Percentiles rank a stretch among this genome's conserved stretches.
Conservation (phyloP, 139 green algal genomes). For the Coccomyxa sp. region DNA sequence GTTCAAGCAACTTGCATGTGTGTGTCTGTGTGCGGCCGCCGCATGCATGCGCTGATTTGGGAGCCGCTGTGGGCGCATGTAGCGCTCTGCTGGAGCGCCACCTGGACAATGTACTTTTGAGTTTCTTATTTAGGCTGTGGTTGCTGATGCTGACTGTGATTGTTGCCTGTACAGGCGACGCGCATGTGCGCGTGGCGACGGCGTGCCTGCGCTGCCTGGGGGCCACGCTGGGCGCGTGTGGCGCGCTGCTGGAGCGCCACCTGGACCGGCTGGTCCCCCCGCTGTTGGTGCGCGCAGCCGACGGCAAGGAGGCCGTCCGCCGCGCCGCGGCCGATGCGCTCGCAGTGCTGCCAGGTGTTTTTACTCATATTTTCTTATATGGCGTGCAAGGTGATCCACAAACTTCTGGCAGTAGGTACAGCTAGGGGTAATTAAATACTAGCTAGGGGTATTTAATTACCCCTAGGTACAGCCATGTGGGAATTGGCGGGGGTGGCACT, state of each 20-base stretch:
- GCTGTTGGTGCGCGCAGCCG: constrained; percentile 48
- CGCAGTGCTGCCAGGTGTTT: constrained; percentile 6
- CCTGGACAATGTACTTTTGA: constrained; percentile 34
- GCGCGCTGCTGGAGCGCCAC: constrained; percentile 28
- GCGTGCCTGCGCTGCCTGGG: constrained; percentile 30
- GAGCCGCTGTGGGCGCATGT: constrained; percentile 17
- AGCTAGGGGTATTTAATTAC: background rate
- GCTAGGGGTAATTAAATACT: too few relatives aligned
- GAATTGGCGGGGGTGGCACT: background rate
- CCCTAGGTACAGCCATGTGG: background rate
- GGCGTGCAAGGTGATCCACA: too few relatives aligned
- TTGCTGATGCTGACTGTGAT: background rate
- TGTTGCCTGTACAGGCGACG: constrained; percentile 12
- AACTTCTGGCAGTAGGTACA: too few relatives aligned
- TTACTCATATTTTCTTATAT: background rate
- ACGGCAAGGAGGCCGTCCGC: constrained; percentile 32
- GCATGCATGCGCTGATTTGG: constrained; percentile 10
- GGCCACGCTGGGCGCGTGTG: constrained; percentile 17
- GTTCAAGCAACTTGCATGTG: background rate
- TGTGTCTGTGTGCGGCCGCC: background rate
- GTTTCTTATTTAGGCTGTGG: background rate
- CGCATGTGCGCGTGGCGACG: constrained; percentile 49
- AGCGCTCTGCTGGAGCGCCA: constrained; percentile 28
- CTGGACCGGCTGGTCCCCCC: constrained; percentile 55
- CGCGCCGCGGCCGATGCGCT: constrained; percentile 28